Evolutionary conservation across 1,139 yeast species (phyloP).

Genomic region (Blastobotrys ciferrii): DNA sequence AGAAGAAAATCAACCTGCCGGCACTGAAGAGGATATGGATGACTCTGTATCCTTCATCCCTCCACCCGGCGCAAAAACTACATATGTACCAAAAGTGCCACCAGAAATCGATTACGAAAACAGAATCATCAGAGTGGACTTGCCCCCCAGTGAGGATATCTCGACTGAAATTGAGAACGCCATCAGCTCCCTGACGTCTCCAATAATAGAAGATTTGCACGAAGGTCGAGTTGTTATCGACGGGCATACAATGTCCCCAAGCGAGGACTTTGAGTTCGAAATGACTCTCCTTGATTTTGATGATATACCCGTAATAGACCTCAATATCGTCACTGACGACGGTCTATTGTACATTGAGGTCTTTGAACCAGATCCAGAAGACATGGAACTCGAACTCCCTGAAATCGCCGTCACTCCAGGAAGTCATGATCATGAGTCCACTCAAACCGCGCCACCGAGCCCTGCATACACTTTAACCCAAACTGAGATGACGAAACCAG

Average conservation of each 20-base stretch:
- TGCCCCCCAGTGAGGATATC: neutral
- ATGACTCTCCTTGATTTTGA: constrained; percentile 2
- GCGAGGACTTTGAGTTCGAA: neutral
- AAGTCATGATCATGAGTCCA: neutral
- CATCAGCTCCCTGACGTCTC: neutral
- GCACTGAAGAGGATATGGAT: neutral
- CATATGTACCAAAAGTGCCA: neutral
- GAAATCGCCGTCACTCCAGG: neutral
- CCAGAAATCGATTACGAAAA: neutral
- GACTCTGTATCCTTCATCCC: neutral
- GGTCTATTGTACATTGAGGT: neutral
- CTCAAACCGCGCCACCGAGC: neutral
- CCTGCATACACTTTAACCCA: neutral
- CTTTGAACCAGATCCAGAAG: neutral
- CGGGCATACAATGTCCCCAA: neutral
- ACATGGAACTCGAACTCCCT: neutral
- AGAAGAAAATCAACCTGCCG: neutral
- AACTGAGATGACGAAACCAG: neutral
- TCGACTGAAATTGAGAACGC: neutral
- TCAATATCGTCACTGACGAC: neutral
- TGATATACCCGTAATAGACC: neutral
- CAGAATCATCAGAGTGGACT: neutral
- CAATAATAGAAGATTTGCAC: constrained; percentile 1
- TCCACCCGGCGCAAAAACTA: neutral
- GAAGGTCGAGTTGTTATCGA: neutral